phyloP scores from a whole-genome alignment of 306 rosid species.

The Ormosia semicastrata region DNA sequence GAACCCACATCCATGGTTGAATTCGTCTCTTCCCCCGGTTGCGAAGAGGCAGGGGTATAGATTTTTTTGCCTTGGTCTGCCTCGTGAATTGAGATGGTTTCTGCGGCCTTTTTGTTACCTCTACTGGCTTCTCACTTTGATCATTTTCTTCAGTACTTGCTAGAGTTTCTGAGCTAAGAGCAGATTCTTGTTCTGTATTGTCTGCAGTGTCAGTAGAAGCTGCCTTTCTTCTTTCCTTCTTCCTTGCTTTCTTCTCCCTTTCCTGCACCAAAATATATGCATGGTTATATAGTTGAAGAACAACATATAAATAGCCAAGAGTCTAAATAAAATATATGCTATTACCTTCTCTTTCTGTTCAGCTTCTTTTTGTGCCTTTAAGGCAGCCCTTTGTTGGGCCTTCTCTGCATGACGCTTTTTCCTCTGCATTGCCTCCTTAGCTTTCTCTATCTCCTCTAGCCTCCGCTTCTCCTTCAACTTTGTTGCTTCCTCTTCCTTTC shows the following conservation, averaged over 20 bases:
- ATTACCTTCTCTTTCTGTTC: conserved; percentile 82
- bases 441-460: conserved; percentile 78
- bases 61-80: conserved; percentile 61
- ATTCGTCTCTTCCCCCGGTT: conserved; percentile 71
- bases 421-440: conserved; percentile 76
- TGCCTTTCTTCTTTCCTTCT: conserved; percentile 73
- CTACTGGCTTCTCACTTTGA: conserved; percentile 40
- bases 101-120: conserved; percentile 46
- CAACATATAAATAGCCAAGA: background rate
- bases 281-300: conserved; percentile 12
- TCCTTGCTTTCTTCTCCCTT: conserved; percentile 67
- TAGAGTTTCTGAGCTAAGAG: conserved; percentile 38
- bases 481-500: conserved; percentile 66
- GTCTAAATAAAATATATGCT: background rate
- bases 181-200: conserved; percentile 44
- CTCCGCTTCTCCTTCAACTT: conserved; percentile 67
- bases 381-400: conserved; percentile 70
- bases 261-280: conserved; percentile 46
- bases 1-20: conserved; percentile 82
- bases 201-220: conserved; percentile 32
- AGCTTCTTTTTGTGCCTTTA: conserved; percentile 79
- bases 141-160: conserved; percentile 37
- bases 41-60: conserved; percentile 67
- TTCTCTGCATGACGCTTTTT: conserved; percentile 70
- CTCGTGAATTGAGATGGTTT: conserved; percentile 49